Base-by-base conservation (phyloP, 2,329 filamentous ascomycete genomes). In the Fusarium sp. region DNA sequence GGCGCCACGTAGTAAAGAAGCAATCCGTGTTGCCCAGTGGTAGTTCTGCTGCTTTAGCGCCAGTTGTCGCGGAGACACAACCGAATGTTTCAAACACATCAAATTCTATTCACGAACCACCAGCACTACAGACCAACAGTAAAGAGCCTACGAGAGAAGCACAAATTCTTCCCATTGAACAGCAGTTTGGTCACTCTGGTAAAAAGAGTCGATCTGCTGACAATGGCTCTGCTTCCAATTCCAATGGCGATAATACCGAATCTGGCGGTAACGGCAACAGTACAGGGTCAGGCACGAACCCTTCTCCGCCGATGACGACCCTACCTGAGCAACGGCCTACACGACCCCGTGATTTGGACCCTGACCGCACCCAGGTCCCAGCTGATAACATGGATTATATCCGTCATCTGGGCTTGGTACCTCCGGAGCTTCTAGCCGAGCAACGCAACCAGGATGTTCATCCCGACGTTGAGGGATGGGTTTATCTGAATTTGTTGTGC, bases 371-470 rank as follows among this genome's bases (percentile, higher is more conserved):
- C 6, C 93, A 95, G 76, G 83, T 92, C 9, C 92, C 93, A 0
- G 84, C 86, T 0, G 93, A 96, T 3, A 97, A 96, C 68, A 90
- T 96, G 80, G 86, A 92, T 11, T 95, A 94, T 76, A 92, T 94
- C 71, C 89, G 90, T 10, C 92, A 94, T 78, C 83, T 95, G 15
- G 92, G 92, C 14, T 85, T 93, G 13, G 82, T 88, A 0, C 89
- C 90, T 0, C 89, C 89, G 0, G 85, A 91, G 50, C 78, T 88
- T 4, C 72, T 84, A 13, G 82, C 82, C 13, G 81, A 83, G 4
- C 82, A 83, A 18, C 83, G 81, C 20, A 60, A 44, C 4, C 30
- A 80, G 5, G 85, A 89, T 55, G 87, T 89, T 14, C 85, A 87
- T 17, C 86, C 90, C 1, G 90, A 91, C 59, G 84, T 85, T 1